Percentiles rank a stretch among this genome's conserved stretches.
Evolutionary conservation across 768 basidiomycete species (phyloP).

Genomic region (Xerocomus potaroensis): DNA sequence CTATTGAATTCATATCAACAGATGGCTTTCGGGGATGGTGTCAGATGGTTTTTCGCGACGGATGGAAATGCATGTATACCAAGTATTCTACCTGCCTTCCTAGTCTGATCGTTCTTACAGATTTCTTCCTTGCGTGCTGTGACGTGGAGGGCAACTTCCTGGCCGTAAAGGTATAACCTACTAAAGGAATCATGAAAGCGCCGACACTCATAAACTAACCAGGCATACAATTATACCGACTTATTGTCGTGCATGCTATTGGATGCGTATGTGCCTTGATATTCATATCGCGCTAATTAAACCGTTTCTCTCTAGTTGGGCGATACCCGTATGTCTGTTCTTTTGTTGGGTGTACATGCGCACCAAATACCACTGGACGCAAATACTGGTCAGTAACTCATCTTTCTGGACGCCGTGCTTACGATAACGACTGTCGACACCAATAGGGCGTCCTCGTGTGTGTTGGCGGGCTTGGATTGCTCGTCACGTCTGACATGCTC

Average conservation of each 20-base stretch:
- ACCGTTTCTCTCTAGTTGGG: constrained; percentile 55
- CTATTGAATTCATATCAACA: constrained; percentile 23
- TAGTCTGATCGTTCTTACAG: constrained; percentile 34
- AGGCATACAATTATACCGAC: constrained; percentile 86
- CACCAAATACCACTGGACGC: constrained; percentile 77
- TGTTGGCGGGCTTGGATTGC: constrained; percentile 69
- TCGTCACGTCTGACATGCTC: constrained; percentile 73
- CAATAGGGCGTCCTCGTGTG: constrained; percentile 68
- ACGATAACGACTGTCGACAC: neutral
- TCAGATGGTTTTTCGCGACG: constrained; percentile 66
- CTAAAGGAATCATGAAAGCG: neutral
- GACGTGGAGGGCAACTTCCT: constrained; percentile 90
- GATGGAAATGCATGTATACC: constrained; percentile 74
- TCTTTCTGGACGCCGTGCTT: neutral
- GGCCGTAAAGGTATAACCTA: constrained; percentile 58
- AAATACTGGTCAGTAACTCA: constrained; percentile 54
- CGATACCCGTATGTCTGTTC: constrained; percentile 81
- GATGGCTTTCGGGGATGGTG: constrained; percentile 85
- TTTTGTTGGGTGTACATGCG: constrained; percentile 84
- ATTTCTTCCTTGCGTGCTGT: constrained; percentile 70
- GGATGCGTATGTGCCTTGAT: constrained; percentile 59
- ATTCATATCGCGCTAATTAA: neutral
- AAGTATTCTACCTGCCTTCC: neutral
- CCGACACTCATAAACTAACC: neutral
- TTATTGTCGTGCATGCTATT: constrained; percentile 89